Evolutionary conservation across 768 basidiomycete species (phyloP).

Genomic region (Boletus rufocinnamomeus): DNA sequence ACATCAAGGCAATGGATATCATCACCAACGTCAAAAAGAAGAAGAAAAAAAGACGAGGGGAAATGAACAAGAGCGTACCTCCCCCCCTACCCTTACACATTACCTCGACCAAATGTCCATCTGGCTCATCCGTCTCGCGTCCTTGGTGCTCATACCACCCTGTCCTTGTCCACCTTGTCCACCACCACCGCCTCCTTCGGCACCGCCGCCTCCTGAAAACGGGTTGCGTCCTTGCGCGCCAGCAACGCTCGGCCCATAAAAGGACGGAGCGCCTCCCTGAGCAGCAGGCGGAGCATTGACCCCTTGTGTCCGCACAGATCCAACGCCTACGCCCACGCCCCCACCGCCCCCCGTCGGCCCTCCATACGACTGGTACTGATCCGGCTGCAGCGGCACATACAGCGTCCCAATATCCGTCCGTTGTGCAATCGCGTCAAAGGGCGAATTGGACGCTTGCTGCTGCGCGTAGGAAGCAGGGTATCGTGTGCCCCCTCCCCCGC

Average conservation of each 20-base stretch:
- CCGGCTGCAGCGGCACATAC: conserved; percentile 83
- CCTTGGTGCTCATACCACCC: conserved; percentile 48
- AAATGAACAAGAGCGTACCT: background rate
- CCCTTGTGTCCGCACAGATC: conserved; percentile 43
- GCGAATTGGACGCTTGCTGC: conserved; percentile 39
- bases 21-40: conserved; percentile 1
- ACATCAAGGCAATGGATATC: conserved; percentile 17
- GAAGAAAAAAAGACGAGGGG: background rate
- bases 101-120: conserved; percentile 80
- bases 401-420: conserved; percentile 66
- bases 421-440: conserved; percentile 64
- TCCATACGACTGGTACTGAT: conserved; percentile 66
- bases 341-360: conserved; percentile 33
- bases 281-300: conserved; percentile 28
- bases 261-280: conserved; percentile 44
- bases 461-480: conserved; percentile 60
- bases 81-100: conserved; percentile 22
- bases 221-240: conserved; percentile 46
- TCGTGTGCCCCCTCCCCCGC: conserved; percentile 40
- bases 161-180: conserved; percentile 28
- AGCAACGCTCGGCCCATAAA: conserved; percentile 67
- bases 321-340: conserved; percentile 21
- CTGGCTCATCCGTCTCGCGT: conserved; percentile 58
- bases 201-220: conserved; percentile 38
- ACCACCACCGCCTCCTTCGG: conserved; percentile 26